Percentiles rank a stretch among this genome's conserved stretches.
Conservation (phyloP, 176 grass and related monocot species). For the Saccharum spontaneum region DNA sequence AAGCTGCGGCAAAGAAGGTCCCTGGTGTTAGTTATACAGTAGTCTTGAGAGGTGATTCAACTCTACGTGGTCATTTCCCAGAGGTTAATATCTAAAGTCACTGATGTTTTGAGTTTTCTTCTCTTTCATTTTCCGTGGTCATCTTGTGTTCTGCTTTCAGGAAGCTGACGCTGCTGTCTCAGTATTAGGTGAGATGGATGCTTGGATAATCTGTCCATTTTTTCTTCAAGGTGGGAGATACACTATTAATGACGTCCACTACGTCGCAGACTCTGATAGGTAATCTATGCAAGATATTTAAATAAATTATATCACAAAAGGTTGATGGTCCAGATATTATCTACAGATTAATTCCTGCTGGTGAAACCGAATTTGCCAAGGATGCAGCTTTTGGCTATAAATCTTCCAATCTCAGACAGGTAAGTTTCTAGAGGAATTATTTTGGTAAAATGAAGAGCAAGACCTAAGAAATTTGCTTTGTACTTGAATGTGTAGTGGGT, state of each 20-base stretch:
- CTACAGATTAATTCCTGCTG: constrained; percentile 84
- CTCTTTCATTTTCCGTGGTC: constrained; percentile 32
- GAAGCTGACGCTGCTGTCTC: constrained; percentile 93
- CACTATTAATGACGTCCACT: constrained; percentile 89
- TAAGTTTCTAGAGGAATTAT: constrained; percentile 33
- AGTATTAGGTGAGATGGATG: constrained; percentile 97
- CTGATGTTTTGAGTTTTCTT: background rate
- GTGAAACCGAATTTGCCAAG: constrained; percentile 93
- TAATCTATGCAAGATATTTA: constrained; percentile 42
- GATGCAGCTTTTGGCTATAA: constrained; percentile 95
- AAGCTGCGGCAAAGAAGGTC: constrained; percentile 75
- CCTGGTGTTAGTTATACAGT: constrained; percentile 81
- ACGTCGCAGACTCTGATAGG: constrained; percentile 86
- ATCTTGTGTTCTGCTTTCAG: constrained; percentile 45
- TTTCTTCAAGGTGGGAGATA: constrained; percentile 98
- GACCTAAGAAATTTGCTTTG: constrained; percentile 22
- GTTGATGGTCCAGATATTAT: constrained; percentile 34
- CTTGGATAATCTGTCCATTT: constrained; percentile 99
- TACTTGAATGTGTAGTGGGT: constrained; percentile 72
- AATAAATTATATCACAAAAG: constrained; percentile 30
- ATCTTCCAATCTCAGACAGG: constrained; percentile 98
- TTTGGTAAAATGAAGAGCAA: background rate
- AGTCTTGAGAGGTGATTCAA: constrained; percentile 96
- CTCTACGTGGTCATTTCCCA: constrained; percentile 90
- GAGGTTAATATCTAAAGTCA: constrained; percentile 56